Evolutionary conservation across 1,284 basidiomycete genomes (phyloP).

Genomic region (Fomitopsis pinicola): DNA sequence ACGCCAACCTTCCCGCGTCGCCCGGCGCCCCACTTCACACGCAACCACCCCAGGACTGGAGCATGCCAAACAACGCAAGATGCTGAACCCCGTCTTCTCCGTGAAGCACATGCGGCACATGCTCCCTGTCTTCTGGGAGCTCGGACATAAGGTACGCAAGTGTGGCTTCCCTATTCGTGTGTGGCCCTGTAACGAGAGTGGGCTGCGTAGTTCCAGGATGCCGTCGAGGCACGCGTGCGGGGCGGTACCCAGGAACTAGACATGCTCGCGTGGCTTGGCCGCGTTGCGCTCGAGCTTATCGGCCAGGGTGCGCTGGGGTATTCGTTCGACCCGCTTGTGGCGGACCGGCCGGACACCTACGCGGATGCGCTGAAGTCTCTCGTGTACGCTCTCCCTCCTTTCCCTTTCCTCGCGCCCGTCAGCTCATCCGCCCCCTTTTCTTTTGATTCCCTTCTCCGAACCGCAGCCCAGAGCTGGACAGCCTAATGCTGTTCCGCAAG

Average conservation of each 20-base stretch:
- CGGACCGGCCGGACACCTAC: conserved; percentile 24
- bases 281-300: conserved; percentile 27
- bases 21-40: background rate
- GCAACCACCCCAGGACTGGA: conserved; percentile 4
- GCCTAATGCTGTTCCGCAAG: conserved; percentile 5
- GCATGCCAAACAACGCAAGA: conserved; percentile 14
- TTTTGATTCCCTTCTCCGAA: conserved; percentile 19
- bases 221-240: conserved; percentile 8
- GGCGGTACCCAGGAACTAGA: conserved; percentile 27
- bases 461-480: conserved; percentile 13
- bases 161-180: too few species aligned
- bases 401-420: too few species aligned
- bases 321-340: conserved; percentile 32
- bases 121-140: conserved; percentile 18
- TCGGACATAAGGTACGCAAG: conserved; percentile 16
- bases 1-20: background rate
- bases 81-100: conserved; percentile 9
- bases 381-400: conserved; percentile 8
- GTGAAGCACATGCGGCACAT: conserved; percentile 20
- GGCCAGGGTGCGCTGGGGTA: conserved; percentile 33
- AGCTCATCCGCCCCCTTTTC: background rate
- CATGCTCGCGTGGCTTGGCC: conserved; percentile 32
- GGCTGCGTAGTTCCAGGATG: conserved; percentile 10
- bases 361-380: conserved; percentile 25
- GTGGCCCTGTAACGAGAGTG: too few species aligned